Evolutionary conservation across 371 early-diverging fungal genomes (phyloP), one percentile per base, ranked within the genome.

Genomic region (Rozella allomycis): DNA sequence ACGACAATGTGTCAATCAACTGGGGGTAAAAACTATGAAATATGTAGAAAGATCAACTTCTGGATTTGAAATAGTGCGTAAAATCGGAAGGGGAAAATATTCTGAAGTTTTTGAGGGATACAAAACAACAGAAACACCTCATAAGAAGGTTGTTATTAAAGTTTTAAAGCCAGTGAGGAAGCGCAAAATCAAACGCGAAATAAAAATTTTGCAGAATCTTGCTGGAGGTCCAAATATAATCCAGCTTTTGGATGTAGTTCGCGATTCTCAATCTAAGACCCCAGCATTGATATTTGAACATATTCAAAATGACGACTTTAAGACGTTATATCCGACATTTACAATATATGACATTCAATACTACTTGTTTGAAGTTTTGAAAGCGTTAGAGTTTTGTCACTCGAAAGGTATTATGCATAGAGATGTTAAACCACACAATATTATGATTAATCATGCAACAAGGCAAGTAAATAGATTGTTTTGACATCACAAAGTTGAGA

Each of bases 341-440:
- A 72, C 80, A 20, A 85, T 88, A 52, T 72, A 73, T 42, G 97
- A 97, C 43, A 76, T 98, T 25, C 78, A 88, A 31, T 87, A 60
- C 54, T 97, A 97, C 58, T 82, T 90, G 42, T 80, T 66, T 47
- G 87, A 99, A 57, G 65, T 99, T 39, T 61, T 99, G 20, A 87
- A 85, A 67, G 97, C 97, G 4, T 62, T 99, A 42, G 94, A 93
- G 37, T 94, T 80, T 43, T 78, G 85, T 46, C 98, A 99, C 48
- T 86, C 91, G 12, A 70, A 77, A 42, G 99, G 99, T 13, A 98
- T 99, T 52, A 91, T 99, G 85, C 99, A 99, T 55, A 72, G 99
- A 36, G 98, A 99, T 54, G 93, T 99, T 32, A 98, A 98, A 56
- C 99, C 98, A 22, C 96, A 94, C 50, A 99, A 99, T 46, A 91